phyloP scores from a whole-genome alignment of 768 basidiomycete genomes.

The Hirschioporus abietinus region DNA sequence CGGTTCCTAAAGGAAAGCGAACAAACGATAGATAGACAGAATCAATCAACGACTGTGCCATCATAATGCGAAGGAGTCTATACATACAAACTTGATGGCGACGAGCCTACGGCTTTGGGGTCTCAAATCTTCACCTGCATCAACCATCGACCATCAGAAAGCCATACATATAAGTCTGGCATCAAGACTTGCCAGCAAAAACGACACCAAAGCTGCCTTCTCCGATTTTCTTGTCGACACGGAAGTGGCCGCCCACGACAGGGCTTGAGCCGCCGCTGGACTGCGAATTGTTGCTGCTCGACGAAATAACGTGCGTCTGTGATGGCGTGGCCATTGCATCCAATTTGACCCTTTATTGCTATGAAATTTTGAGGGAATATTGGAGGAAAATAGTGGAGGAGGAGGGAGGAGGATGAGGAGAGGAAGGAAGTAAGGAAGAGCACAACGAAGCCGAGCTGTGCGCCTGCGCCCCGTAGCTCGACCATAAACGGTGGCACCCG shows the following conservation, averaged over 20 bases:
- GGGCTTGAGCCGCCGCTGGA: conserved; percentile 56
- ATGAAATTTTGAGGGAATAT: not conserved
- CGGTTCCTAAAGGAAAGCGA: conserved; percentile 54
- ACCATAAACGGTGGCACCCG: not conserved
- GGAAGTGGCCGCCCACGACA: conserved; percentile 74
- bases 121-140: conserved; percentile 22
- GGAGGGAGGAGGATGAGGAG: not conserved
- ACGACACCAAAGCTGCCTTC: conserved; percentile 99
- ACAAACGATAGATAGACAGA: not conserved
- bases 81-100: conserved; percentile 88
- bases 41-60: conserved; percentile 3
- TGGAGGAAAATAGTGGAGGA: not conserved
- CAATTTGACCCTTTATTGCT: not conserved
- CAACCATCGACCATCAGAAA: conserved; percentile 1
- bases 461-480: not conserved
- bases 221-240: conserved; percentile 98
- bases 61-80: not conserved
- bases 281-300: conserved; percentile 57
- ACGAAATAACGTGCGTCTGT: conserved; percentile 64
- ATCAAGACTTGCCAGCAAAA: conserved; percentile 69
- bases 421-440: not conserved
- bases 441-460: not conserved
- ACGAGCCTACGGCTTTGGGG: conserved; percentile 44
- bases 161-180: not conserved
- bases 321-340: conserved; percentile 61